Percentiles rank a stretch among this genome's conserved stretches.
These are phyloP conservation scores for Nemania sp. DNA, from an alignment of 2,329 filamentous ascomycete species.

Conservation along the genomic window DNA sequence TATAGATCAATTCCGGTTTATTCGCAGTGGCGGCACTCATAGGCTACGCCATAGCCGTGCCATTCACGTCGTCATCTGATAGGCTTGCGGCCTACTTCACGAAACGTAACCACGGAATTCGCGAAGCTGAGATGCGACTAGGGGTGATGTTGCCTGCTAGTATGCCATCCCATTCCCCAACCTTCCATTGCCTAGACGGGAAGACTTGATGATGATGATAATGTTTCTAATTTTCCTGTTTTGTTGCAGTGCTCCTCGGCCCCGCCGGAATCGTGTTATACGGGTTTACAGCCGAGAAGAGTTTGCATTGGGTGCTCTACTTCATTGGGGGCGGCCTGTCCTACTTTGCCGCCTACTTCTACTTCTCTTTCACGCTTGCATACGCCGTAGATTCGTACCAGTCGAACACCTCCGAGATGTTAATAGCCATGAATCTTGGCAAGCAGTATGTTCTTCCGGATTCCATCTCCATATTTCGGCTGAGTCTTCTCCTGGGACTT, in stretches of 20 bases:
- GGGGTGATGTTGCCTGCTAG: slow-evolving; percentile 42
- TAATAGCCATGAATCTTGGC: slow-evolving; percentile 62
- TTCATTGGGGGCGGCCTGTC: slow-evolving; percentile 55
- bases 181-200: too few species aligned
- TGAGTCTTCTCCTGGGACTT: background rate
- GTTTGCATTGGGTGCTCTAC: slow-evolving; percentile 51
- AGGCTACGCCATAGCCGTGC: slow-evolving; percentile 45
- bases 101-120: slow-evolving; percentile 45
- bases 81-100: slow-evolving; percentile 45
- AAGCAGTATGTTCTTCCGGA: slow-evolving; percentile 45
- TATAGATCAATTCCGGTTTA: slow-evolving; percentile 38
- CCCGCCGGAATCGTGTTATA: slow-evolving; percentile 45
- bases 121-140: slow-evolving; percentile 49
- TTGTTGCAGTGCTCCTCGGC: slow-evolving; percentile 34
- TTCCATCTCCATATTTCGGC: background rate
- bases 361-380: slow-evolving; percentile 61
- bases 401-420: slow-evolving; percentile 64
- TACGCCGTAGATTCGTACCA: slow-evolving; percentile 64
- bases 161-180: slow-evolving; percentile 6
- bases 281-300: slow-evolving; percentile 39
- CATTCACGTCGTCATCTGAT: slow-evolving; percentile 43
- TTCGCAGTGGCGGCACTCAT: slow-evolving; percentile 43
- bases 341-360: slow-evolving; percentile 57
- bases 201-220: too few species aligned
- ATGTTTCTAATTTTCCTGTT: slow-evolving; percentile 6